Conservation (phyloP, 257 asterid genomes). For the Scutellaria minor region DNA sequence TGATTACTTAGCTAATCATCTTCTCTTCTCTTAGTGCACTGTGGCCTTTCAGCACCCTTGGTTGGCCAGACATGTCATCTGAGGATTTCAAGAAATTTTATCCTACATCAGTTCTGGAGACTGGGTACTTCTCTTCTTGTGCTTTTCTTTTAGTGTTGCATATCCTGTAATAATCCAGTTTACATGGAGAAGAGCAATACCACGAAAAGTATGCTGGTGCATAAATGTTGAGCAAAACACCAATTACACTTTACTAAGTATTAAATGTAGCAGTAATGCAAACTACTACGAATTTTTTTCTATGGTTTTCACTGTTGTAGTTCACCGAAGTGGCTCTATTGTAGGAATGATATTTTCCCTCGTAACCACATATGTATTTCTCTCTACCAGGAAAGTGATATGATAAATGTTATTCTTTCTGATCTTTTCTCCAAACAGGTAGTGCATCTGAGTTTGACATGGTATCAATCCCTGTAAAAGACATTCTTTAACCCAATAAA, state of each 20-base stretch:
- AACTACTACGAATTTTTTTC: neutral
- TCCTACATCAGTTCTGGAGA: constrained; percentile 96
- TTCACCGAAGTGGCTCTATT: neutral
- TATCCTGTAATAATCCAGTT: constrained; percentile 7
- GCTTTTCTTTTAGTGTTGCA: constrained; percentile 14
- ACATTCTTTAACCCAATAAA: constrained; percentile 20
- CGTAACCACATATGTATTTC: neutral
- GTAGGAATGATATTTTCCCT: neutral
- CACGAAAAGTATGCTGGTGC: no score
- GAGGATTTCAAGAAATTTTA: constrained; percentile 80
- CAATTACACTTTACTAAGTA: constrained; percentile 12
- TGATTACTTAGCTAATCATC: constrained; percentile 33
- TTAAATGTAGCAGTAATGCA: constrained; percentile 9
- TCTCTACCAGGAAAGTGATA: neutral
- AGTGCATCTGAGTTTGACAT: constrained; percentile 13
- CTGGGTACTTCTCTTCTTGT: constrained; percentile 66
- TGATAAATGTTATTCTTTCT: neutral
- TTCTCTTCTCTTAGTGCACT: constrained; percentile 63
- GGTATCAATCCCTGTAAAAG: neutral
- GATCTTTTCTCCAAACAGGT: neutral
- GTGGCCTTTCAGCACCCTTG: constrained; percentile 99
- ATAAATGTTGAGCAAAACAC: neutral
- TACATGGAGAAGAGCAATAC: constrained; percentile 13
- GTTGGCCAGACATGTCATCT: constrained; percentile 93
- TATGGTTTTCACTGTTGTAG: constrained; percentile 4